Evolutionary conservation across 2,329 filamentous ascomycete genomes (phyloP).

Genomic region (Colletotrichum truncatum): DNA sequence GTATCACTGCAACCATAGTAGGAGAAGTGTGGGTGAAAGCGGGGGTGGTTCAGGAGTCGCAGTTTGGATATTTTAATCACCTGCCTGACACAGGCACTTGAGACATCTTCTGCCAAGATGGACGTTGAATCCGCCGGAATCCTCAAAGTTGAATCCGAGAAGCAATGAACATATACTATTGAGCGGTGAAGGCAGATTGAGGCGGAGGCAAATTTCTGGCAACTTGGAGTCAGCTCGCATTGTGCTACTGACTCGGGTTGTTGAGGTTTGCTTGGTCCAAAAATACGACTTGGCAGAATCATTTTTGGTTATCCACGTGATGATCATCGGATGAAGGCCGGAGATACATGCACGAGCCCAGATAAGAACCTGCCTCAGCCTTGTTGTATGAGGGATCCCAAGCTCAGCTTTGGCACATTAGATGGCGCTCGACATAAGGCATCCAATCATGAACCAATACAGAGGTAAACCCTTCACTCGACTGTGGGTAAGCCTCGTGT

Average conservation of each 20-base stretch:
- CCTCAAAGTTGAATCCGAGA: neutral
- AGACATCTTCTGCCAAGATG: neutral
- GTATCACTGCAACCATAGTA: neutral
- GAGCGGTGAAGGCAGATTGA: neutral
- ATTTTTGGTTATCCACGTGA: neutral
- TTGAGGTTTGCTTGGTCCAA: constrained; percentile 1
- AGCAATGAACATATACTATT: constrained; percentile 8
- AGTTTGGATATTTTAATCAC: neutral
- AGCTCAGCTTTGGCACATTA: neutral
- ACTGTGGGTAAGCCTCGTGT: neutral
- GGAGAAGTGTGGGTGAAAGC: neutral
- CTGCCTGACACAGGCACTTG: neutral
- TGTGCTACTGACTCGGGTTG: neutral
- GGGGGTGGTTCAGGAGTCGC: neutral
- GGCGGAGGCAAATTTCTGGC: neutral
- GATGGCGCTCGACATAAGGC: neutral
- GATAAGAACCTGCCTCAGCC: neutral
- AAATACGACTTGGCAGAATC: neutral
- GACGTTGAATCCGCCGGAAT: neutral
- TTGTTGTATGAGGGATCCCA: neutral
- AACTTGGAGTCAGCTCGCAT: neutral
- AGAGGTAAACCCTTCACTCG: neutral
- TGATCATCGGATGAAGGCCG: neutral
- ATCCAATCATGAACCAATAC: neutral
- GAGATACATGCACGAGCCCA: neutral